Conservation (phyloP, 371 early-diverging fungal genomes). For the Conidiobolus incongruus region DNA sequence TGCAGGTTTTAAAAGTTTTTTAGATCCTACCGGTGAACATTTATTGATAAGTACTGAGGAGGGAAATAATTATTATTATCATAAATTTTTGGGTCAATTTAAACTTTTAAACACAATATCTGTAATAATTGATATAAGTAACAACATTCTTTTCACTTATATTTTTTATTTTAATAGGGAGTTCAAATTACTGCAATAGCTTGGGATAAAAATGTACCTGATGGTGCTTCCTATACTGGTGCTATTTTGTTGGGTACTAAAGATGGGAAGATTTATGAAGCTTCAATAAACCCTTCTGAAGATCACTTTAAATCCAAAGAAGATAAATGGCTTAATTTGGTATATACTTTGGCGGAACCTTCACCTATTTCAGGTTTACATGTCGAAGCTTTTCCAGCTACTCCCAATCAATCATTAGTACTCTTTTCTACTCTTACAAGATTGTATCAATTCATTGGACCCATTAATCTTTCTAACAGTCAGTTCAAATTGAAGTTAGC, state of each 20-base stretch:
- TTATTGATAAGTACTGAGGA: constrained; percentile 57
- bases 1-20: constrained; percentile 39
- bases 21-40: constrained; percentile 74
- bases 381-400: constrained; percentile 50
- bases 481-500: no score
- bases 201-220: constrained; percentile 53
- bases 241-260: constrained; percentile 61
- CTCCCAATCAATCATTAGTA: constrained; percentile 43
- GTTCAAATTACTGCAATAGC: constrained; percentile 60
- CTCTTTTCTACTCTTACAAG: constrained; percentile 53
- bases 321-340: constrained; percentile 39
- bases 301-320: constrained; percentile 63
- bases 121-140: constrained; percentile 10
- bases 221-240: constrained; percentile 16
- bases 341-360: constrained; percentile 18
- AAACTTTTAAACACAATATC: constrained; percentile 35
- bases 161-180: constrained; percentile 19
- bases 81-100: constrained; percentile 49
- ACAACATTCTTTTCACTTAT: constrained; percentile 1
- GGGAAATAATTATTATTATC: constrained; percentile 73
- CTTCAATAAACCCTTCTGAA: constrained; percentile 57
- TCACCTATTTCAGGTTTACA: constrained; percentile 58
- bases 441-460: constrained; percentile 69
- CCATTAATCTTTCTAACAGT: no score
- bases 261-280: constrained; percentile 66